Evolutionary conservation across 768 basidiomycete species (phyloP).

Genomic region (Roridomyces roridus): DNA sequence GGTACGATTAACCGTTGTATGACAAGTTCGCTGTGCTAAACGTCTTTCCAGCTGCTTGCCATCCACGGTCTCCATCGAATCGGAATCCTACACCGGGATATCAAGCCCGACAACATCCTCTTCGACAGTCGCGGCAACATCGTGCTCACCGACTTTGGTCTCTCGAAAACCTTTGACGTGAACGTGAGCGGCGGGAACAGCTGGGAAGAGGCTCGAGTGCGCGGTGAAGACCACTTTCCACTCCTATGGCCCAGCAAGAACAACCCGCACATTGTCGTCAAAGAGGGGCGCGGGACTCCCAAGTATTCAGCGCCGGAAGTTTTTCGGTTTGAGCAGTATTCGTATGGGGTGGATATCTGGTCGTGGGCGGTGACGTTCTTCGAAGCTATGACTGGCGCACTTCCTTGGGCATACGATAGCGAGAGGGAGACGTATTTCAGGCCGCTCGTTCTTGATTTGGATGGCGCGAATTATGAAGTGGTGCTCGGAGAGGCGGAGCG

Average conservation of each 20-base stretch:
- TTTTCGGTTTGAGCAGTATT: background rate
- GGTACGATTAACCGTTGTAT: background rate
- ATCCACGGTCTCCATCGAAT: background rate
- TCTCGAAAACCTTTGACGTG: background rate
- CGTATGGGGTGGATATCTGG: background rate
- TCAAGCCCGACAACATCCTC: background rate
- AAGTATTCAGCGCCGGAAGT: background rate
- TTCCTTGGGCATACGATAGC: background rate
- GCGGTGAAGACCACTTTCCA: background rate
- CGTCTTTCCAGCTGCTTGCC: background rate
- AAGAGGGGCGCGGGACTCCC: background rate
- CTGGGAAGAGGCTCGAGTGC: background rate
- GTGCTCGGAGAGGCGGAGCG: too few relatives aligned
- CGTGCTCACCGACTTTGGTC: background rate
- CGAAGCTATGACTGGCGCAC: background rate
- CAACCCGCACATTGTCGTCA: background rate
- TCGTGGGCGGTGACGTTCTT: background rate
- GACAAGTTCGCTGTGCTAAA: background rate
- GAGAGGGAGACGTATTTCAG: too few relatives aligned
- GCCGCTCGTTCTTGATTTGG: too few relatives aligned
- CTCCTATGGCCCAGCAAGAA: background rate
- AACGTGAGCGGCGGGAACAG: background rate
- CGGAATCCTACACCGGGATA: background rate
- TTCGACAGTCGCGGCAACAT: background rate
- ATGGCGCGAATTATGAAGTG: too few relatives aligned